These are phyloP conservation scores for Coemansia sp. DNA, from an alignment of 192 early-diverging fungal species.

Conservation along the genomic window DNA sequence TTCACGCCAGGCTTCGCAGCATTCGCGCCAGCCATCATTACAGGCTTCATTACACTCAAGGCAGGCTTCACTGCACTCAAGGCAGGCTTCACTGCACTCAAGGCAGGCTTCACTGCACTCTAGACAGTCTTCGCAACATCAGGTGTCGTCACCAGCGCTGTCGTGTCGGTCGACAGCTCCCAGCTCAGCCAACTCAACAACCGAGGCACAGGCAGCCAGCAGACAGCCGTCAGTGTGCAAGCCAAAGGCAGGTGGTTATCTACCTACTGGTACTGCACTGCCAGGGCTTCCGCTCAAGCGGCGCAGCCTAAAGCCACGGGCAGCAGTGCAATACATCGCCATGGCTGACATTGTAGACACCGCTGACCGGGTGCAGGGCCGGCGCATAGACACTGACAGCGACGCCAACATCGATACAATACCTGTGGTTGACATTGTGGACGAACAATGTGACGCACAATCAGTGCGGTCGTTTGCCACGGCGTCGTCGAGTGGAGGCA, in stretches of 20 bases:
- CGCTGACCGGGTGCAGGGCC: slow-evolving; percentile 20
- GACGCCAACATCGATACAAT: neutral
- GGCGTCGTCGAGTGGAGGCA: slow-evolving; percentile 36
- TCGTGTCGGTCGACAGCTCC: neutral
- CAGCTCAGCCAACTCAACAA: neutral
- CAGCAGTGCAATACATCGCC: slow-evolving; percentile 41
- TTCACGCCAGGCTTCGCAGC: neutral
- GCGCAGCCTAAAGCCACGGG: slow-evolving; percentile 23
- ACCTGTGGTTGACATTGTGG: neutral
- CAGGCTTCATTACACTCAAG: neutral
- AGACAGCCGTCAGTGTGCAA: neutral
- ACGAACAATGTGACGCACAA: slow-evolving; percentile 10
- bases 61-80: neutral
- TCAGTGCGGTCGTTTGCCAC: slow-evolving; percentile 29
- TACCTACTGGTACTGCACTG: slow-evolving; percentile 29
- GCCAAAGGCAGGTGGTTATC: slow-evolving; percentile 18
- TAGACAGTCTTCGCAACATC: neutral
- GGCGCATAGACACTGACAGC: slow-evolving; percentile 3
- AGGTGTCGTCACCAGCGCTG: neutral
- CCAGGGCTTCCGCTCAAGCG: slow-evolving; percentile 27
- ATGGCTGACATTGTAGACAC: slow-evolving; percentile 41
- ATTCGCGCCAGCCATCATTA: neutral
- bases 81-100: neutral
- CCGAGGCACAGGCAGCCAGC: neutral
- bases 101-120: neutral